Evolutionary conservation across 1,284 basidiomycete genomes (phyloP).

Genomic region (Cutaneotrichosporon sp.): DNA sequence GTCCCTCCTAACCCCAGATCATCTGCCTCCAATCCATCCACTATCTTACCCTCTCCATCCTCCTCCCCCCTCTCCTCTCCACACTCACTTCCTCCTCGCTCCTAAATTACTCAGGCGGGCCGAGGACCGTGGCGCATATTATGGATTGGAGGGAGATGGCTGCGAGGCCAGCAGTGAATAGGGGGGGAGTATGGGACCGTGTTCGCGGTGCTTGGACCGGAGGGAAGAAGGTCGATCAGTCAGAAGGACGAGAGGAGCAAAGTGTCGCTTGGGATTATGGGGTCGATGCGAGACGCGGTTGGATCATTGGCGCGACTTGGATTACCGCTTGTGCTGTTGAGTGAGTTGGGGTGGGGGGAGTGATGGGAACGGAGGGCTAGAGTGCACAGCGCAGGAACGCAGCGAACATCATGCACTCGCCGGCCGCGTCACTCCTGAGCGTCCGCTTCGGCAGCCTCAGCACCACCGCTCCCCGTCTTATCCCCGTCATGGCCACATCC

Average conservation of each 20-base stretch:
- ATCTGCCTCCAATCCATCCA: conserved; percentile 87
- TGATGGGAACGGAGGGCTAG: background rate
- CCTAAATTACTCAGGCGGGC: conserved; percentile 70
- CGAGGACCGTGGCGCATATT: conserved; percentile 56
- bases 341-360: conserved; percentile 57
- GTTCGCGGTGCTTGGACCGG: conserved; percentile 54
- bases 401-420: no score
- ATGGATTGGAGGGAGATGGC: conserved; percentile 98
- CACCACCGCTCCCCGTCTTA: background rate
- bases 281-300: conserved; percentile 73
- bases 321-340: conserved; percentile 72
- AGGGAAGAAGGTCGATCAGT: conserved; percentile 41
- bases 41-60: conserved; percentile 79
- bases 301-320: conserved; percentile 85
- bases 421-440: no score
- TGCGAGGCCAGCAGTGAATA: conserved; percentile 65
- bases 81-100: conserved; percentile 71
- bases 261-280: conserved; percentile 53
- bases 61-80: conserved; percentile 76
- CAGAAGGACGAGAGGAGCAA: conserved; percentile 1
- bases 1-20: conserved; percentile 61
- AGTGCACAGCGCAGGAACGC: no score
- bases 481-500: no score
- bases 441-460: no score
- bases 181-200: conserved; percentile 58